Conservation (phyloP, 2,329 filamentous ascomycete genomes). For the Sclerotinia spermophila region DNA sequence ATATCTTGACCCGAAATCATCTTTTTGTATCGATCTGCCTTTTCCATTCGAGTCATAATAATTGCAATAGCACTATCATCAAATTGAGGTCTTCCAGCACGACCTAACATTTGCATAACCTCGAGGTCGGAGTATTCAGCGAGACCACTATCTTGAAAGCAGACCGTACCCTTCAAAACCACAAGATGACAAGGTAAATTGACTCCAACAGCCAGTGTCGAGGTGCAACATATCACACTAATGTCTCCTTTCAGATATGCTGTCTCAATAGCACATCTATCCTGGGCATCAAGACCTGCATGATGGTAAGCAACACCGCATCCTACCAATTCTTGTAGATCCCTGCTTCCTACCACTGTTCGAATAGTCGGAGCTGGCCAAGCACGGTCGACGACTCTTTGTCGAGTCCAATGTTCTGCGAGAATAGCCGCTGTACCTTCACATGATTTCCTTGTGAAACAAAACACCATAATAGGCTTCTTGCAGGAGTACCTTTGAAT, state of each 20-base stretch:
- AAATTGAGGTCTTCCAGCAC: conserved; percentile 80
- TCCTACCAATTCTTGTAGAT: conserved; percentile 50
- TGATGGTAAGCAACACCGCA: conserved; percentile 78
- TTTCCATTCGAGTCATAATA: conserved; percentile 70
- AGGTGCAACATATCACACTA: conserved; percentile 80
- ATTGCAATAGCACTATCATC: conserved; percentile 72
- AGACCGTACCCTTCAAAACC: conserved; percentile 74
- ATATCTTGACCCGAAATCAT: conserved; percentile 70
- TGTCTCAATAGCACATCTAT: conserved; percentile 64
- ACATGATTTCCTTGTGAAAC: conserved; percentile 70
- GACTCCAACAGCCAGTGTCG: conserved; percentile 77
- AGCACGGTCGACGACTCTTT: conserved; percentile 48
- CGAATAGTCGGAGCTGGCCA: conserved; percentile 59
- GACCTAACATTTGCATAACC: conserved; percentile 86
- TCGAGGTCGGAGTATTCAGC: conserved; percentile 79
- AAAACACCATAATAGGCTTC: conserved; percentile 83
- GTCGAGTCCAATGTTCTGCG: conserved; percentile 60
- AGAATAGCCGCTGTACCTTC: conserved; percentile 64
- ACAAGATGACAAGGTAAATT: conserved; percentile 83
- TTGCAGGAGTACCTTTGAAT: conserved; percentile 62
- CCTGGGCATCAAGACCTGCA: conserved; percentile 63
- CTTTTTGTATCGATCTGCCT: conserved; percentile 63
- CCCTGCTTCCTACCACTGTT: conserved; percentile 53
- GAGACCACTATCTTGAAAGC: conserved; percentile 56
- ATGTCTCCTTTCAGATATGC: conserved; percentile 69